phyloP scores from a whole-genome alignment of 2,329 filamentous ascomycete species.

The Talaromyces sp. region DNA sequence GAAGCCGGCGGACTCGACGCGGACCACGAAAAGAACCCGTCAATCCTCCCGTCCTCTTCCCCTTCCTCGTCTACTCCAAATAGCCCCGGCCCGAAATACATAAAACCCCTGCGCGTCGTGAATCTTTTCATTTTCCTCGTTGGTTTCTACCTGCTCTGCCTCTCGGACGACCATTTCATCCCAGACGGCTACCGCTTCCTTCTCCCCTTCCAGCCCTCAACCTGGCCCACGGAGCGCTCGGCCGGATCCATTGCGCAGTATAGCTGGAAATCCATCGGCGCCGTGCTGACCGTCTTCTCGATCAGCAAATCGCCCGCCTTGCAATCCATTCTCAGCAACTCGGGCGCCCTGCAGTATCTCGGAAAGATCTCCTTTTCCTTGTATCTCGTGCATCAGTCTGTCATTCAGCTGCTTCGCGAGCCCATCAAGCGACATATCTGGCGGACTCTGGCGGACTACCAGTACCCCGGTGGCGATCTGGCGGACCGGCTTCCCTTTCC shows the following conservation, averaged over 20 bases:
- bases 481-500: slow-evolving; percentile 2
- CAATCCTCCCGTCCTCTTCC: not conserved
- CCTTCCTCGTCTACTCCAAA: not conserved
- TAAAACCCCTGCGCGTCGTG: not conserved
- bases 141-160: slow-evolving; percentile 7
- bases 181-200: slow-evolving; percentile 3
- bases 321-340: not conserved
- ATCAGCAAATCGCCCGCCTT: slow-evolving; percentile 6
- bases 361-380: slow-evolving; percentile 7
- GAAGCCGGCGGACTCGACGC: not conserved
- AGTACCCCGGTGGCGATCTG: slow-evolving; percentile 4
- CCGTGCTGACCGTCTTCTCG: slow-evolving; percentile 5
- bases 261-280: slow-evolving; percentile 8
- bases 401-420: slow-evolving; percentile 4
- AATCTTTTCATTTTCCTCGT: slow-evolving; percentile 2
- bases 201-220: not conserved
- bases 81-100: not conserved
- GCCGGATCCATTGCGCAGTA: not conserved
- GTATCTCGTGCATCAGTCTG: slow-evolving; percentile 5
- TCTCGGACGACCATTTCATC: slow-evolving; percentile 1
- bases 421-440: slow-evolving; percentile 5
- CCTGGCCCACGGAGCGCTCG: not conserved
- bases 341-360: not conserved
- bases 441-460: not conserved
- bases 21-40: not conserved